Conservation (phyloP, 1,284 basidiomycete genomes). For the Xanthoconium separans region DNA sequence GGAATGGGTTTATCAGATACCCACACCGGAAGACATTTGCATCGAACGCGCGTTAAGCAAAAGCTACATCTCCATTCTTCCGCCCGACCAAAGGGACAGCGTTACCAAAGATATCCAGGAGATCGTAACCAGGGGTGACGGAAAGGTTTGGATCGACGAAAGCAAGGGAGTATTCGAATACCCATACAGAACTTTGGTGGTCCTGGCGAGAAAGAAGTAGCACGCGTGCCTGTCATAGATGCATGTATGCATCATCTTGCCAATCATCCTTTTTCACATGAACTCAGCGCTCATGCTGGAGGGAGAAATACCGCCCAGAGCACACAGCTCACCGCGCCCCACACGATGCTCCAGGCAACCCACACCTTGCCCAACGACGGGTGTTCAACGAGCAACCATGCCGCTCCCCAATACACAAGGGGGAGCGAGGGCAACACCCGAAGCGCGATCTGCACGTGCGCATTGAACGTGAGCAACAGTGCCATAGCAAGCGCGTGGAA, state of each 20-base stretch:
- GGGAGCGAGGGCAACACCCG: conserved; percentile 81
- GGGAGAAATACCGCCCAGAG: conserved; percentile 89
- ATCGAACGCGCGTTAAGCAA: conserved; percentile 68
- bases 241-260: background rate
- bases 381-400: conserved; percentile 55
- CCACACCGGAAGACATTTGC: conserved; percentile 49
- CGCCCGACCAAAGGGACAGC: conserved; percentile 50
- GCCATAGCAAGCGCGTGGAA: conserved; percentile 65
- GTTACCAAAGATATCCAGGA: conserved; percentile 48
- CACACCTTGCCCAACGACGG: conserved; percentile 52
- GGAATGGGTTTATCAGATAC: conserved; percentile 48
- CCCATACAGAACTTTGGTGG: conserved; percentile 51
- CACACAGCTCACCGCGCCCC: conserved; percentile 72
- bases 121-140: conserved; percentile 49
- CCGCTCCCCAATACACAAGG: conserved; percentile 81
- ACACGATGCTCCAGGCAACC: conserved; percentile 74
- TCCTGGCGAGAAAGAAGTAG: conserved; percentile 41
- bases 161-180: conserved; percentile 50
- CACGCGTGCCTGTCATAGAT: background rate
- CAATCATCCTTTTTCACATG: background rate
- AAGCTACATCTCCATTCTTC: conserved; percentile 67
- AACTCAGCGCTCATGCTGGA: conserved; percentile 59
- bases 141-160: conserved; percentile 47
- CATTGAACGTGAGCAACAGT: conserved; percentile 69
- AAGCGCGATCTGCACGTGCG: conserved; percentile 90